Evolutionary conservation across 805 yeast genomes (phyloP).

Genomic region (Yarrowia sp.): DNA sequence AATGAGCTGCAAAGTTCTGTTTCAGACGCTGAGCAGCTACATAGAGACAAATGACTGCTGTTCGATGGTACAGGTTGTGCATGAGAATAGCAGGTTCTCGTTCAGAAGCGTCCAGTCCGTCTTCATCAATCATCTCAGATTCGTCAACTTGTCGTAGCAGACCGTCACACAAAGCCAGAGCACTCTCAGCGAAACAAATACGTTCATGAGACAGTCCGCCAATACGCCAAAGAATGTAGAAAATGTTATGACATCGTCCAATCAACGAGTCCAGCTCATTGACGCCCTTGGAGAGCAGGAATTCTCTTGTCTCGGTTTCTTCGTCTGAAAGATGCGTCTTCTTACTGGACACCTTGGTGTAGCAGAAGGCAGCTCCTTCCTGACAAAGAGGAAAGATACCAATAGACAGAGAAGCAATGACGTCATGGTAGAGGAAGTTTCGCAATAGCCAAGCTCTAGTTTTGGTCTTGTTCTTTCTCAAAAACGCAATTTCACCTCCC

Average conservation of each 20-base stretch:
- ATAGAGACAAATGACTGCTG: conserved; percentile 19
- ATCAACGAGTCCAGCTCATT: conserved; percentile 27
- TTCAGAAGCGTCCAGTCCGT: conserved; percentile 10
- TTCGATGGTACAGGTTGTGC: conserved; percentile 25
- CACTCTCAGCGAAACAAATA: conserved; percentile 22
- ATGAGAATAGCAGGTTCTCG: conserved; percentile 13
- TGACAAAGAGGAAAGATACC: conserved; percentile 20
- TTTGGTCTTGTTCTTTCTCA: conserved; percentile 22
- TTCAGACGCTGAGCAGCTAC: conserved; percentile 21
- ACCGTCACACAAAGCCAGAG: conserved; percentile 23
- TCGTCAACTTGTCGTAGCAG: conserved; percentile 11
- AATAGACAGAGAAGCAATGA: conserved; percentile 11
- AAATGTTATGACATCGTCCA: conserved; percentile 25
- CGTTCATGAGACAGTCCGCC: conserved; percentile 22
- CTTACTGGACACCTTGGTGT: conserved; percentile 19
- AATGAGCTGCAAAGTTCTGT: conserved; percentile 24
- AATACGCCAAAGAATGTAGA: conserved; percentile 25
- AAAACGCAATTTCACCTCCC: conserved; percentile 24
- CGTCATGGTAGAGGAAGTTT: conserved; percentile 26
- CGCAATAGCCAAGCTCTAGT: conserved; percentile 23
- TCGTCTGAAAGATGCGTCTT: conserved; percentile 17
- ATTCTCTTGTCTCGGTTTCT: conserved; percentile 13
- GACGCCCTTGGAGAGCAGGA: conserved; percentile 25
- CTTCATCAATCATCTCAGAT: conserved; percentile 16
- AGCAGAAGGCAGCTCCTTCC: conserved; percentile 25